Percentiles rank a stretch among this genome's conserved stretches.
Conservation (phyloP, 1,284 basidiomycete species). For the Fomitopsis palustris region DNA sequence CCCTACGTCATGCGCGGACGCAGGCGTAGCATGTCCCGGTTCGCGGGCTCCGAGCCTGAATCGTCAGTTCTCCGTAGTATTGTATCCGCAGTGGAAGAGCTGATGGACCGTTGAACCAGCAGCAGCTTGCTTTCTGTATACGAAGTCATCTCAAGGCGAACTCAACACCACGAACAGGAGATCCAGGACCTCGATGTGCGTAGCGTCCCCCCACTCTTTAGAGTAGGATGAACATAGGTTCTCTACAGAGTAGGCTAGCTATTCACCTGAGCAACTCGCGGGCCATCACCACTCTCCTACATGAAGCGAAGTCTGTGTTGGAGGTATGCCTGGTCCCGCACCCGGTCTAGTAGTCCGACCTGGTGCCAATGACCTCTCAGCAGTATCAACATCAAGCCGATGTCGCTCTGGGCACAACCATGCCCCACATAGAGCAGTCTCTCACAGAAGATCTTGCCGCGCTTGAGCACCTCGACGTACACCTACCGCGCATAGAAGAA, state of each 20-base stretch:
- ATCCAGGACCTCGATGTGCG: conserved; percentile 70
- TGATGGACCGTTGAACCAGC: not conserved
- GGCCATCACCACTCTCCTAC: conserved; percentile 62
- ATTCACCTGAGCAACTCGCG: conserved; percentile 69
- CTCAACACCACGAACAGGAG: conserved; percentile 52
- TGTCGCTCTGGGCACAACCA: not conserved
- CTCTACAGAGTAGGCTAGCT: conserved; percentile 51
- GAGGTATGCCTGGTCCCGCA: conserved; percentile 42
- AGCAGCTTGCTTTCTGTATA: not conserved
- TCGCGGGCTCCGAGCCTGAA: not conserved
- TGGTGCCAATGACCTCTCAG: not conserved
- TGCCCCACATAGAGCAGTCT: not conserved
- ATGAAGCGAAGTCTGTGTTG: conserved; percentile 54
- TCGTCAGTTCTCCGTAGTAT: not conserved
- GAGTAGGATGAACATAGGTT: not conserved
- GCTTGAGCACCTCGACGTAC: not conserved
- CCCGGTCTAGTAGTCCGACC: not conserved
- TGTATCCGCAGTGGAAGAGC: not conserved
- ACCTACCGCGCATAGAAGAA: not conserved
- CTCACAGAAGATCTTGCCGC: not conserved
- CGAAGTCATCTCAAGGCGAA: conserved; percentile 37
- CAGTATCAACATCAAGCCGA: not conserved
- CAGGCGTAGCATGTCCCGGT: not conserved
- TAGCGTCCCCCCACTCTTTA: not conserved
- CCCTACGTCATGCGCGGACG: too few relatives aligned